These are phyloP conservation scores for Drechslerella dactyloides DNA, from an alignment of 2,329 filamentous ascomycete genomes.

Conservation along the genomic window DNA sequence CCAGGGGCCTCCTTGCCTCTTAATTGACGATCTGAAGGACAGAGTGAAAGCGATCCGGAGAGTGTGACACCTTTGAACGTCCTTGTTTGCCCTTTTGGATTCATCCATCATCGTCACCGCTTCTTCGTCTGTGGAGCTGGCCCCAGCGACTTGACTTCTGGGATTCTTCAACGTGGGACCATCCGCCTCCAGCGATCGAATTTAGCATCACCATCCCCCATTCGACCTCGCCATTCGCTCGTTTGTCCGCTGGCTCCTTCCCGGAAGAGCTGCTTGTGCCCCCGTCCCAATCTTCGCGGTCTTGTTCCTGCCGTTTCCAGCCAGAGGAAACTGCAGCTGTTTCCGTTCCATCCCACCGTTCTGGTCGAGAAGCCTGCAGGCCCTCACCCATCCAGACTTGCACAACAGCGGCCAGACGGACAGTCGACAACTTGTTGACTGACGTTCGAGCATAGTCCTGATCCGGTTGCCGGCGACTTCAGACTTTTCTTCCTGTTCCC, in stretches of 20 bases:
- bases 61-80: neutral
- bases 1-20: neutral
- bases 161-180: neutral
- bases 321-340: constrained; percentile 44
- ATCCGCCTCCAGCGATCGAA: constrained; percentile 30
- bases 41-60: neutral
- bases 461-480: neutral
- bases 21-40: neutral
- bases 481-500: neutral
- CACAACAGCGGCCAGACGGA: neutral
- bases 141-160: neutral
- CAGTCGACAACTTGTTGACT: neutral
- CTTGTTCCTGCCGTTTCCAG: constrained; percentile 50
- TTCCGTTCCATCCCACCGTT: constrained; percentile 47
- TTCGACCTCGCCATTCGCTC: constrained; percentile 22
- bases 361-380: constrained; percentile 26
- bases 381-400: neutral
- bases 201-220: constrained; percentile 39
- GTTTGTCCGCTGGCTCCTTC: constrained; percentile 41
- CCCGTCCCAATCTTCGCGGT: constrained; percentile 38
- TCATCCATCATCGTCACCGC: neutral
- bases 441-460: neutral
- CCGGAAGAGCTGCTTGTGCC: constrained; percentile 46
- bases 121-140: neutral
- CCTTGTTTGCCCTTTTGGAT: neutral